Percentiles rank a stretch among this genome's conserved stretches.
phyloP scores from a whole-genome alignment of 768 basidiomycete genomes.

The Lactarius sp. region DNA sequence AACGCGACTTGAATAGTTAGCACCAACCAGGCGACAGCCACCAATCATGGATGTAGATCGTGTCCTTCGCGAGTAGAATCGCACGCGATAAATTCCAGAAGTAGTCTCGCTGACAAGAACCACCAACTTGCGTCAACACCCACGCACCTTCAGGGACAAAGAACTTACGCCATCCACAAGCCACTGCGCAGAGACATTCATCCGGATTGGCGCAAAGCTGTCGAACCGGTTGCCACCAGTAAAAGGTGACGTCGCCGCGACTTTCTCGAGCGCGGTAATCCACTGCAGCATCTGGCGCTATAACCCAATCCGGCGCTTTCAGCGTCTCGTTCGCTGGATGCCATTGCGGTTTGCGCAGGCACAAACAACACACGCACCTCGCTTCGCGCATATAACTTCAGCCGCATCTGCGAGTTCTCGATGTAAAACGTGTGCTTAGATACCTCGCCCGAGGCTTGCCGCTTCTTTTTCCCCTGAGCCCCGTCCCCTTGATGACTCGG shows the following conservation, averaged over 20 bases:
- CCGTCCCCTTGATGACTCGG: constrained; percentile 28
- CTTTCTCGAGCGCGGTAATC: constrained; percentile 85
- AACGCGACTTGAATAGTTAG: not conserved
- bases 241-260: constrained; percentile 72
- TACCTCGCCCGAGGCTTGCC: constrained; percentile 52
- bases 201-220: constrained; percentile 87
- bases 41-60: constrained; percentile 97
- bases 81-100: constrained; percentile 96
- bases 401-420: constrained; percentile 80
- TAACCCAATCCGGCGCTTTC: not conserved
- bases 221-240: constrained; percentile 81
- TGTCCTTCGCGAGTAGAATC: constrained; percentile 80
- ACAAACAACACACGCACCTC: constrained; percentile 47
- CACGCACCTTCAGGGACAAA: not conserved
- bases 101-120: constrained; percentile 72
- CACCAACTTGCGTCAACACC: constrained; percentile 5
- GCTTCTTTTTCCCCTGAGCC: constrained; percentile 44
- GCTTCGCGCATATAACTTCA: constrained; percentile 84
- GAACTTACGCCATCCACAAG: constrained; percentile 87
- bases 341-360: not conserved
- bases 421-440: constrained; percentile 95
- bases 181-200: constrained; percentile 96
- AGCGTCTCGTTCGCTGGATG: not conserved
- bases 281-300: constrained; percentile 96
- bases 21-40: constrained; percentile 83